Base-by-base conservation (phyloP, 1,284 basidiomycete species). In the Lentinula novae-zelandiae region DNA sequence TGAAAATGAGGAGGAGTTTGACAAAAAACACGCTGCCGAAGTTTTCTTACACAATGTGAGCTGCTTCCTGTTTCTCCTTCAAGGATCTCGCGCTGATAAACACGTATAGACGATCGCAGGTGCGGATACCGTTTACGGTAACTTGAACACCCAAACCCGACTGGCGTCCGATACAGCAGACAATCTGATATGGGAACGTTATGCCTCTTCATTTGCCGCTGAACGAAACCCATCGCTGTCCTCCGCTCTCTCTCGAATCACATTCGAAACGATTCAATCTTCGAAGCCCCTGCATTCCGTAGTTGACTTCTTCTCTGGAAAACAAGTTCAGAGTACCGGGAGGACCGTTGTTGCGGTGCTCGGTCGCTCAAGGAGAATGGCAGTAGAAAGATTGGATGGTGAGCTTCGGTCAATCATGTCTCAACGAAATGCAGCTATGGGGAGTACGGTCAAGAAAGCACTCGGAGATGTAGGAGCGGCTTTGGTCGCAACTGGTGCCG, bases 131-230 rank as follows among this genome's bases (percentile, higher is more conserved):
- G 73, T 90, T 0, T 91, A 92, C 61, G 86, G 81, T 0, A 73
- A 78, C 22, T 73, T 77, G n/a, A 84, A 76, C 59, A 87, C 89
- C 1, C 79, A 86, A 66, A 85, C 79, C 5, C 79, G 82, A 27
- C 71, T 92, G 15, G 80, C 80, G n/a, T 92, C 89, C 0, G 83
- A 89, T 36, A 87, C 87, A 1, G 90, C 89, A 1, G 92, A 93
- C 68, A 83, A 85, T 67, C 57, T 92, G 33, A 67, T 82, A 10
- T 92, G 90, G 90, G 75, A 77, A 0, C 78, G 77, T 6, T 87
- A 83, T 65, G 75, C 83, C 22, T 67, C 65, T 1, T 65, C 71
- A 7, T 63, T 63, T 58, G 64, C 53, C 31, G 62, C 63, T 54
- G 59, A 63, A 3, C 69, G 63, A 40, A 73, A 69, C 42, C 68